phyloP scores from a whole-genome alignment of 2,329 filamentous ascomycete species.

The Ophiostoma quercus region DNA sequence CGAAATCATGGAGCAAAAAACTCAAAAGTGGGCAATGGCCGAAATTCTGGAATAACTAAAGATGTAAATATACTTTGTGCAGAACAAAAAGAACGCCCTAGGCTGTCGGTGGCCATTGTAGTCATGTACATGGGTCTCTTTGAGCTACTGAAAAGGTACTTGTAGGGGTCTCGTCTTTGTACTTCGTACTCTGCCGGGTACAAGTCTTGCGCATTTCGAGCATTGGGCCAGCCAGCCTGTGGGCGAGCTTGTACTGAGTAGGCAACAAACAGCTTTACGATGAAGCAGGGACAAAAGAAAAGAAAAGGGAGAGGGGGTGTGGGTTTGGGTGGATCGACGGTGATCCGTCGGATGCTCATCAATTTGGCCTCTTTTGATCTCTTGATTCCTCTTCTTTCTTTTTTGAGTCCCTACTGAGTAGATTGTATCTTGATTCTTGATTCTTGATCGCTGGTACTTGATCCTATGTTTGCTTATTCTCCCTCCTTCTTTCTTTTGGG shows the following conservation, averaged over 20 bases:
- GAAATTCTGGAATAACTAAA: not conserved
- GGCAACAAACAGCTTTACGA: not conserved
- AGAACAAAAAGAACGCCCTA: constrained; percentile 8
- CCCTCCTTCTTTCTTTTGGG: not conserved
- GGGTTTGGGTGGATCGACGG: not conserved
- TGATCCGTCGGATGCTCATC: constrained; percentile 4
- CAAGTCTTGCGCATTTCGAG: too few species aligned
- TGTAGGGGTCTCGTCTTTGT: constrained; percentile 1
- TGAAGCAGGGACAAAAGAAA: not conserved
- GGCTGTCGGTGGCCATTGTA: not conserved
- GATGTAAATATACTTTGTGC: not conserved
- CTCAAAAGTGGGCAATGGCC: not conserved
- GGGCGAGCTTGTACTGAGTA: too few species aligned
- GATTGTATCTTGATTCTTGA: not conserved
- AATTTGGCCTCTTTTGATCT: not conserved
- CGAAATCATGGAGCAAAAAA: not conserved
- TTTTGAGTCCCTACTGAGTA: not conserved
- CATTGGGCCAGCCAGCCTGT: too few species aligned
- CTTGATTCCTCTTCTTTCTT: not conserved
- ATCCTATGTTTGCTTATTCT: not conserved
- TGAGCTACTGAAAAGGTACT: not conserved
- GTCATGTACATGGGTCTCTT: not conserved
- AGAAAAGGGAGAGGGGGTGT: constrained; percentile 11
- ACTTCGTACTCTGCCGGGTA: too few species aligned
- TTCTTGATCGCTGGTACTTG: not conserved